These are phyloP conservation scores for Sextonia rubra DNA, from an alignment of 164 flowering plant species.

Conservation along the genomic window DNA sequence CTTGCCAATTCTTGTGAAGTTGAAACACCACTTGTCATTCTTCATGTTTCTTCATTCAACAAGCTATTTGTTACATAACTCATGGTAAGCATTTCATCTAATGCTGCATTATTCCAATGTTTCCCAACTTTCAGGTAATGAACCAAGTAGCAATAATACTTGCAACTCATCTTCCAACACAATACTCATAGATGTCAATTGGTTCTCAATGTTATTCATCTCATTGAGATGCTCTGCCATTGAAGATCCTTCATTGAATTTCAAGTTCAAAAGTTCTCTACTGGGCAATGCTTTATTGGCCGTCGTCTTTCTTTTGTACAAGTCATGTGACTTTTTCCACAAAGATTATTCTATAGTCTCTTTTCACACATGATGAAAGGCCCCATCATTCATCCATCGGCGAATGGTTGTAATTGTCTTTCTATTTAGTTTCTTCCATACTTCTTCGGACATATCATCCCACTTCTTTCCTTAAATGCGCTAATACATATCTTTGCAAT, in stretches of 20 bases:
- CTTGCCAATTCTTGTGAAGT: too few relatives aligned
- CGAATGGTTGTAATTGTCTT: too few relatives aligned
- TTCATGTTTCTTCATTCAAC: too few relatives aligned
- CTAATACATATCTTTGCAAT: not conserved
- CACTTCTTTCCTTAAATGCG: not conserved
- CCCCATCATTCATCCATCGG: not conserved
- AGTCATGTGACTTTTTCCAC: not conserved
- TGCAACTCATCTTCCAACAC: not conserved
- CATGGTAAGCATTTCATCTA: too few relatives aligned
- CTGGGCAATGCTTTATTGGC: not conserved
- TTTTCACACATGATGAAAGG: not conserved
- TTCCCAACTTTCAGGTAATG: not conserved
- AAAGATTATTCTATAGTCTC: not conserved
- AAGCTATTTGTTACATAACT: too few relatives aligned
- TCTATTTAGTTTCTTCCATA: not conserved
- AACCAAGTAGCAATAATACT: not conserved
- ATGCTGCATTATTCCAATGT: not conserved
- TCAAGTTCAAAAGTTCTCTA: not conserved
- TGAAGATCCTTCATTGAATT: not conserved
- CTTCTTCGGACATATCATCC: not conserved
- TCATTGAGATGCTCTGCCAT: not conserved
- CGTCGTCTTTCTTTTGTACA: not conserved
- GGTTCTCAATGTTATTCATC: not conserved
- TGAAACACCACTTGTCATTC: too few relatives aligned
- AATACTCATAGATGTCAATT: not conserved